Evolutionary conservation across 495 filamentous ascomycete species (phyloP).

Genomic region (Aspergillus hancockii): DNA sequence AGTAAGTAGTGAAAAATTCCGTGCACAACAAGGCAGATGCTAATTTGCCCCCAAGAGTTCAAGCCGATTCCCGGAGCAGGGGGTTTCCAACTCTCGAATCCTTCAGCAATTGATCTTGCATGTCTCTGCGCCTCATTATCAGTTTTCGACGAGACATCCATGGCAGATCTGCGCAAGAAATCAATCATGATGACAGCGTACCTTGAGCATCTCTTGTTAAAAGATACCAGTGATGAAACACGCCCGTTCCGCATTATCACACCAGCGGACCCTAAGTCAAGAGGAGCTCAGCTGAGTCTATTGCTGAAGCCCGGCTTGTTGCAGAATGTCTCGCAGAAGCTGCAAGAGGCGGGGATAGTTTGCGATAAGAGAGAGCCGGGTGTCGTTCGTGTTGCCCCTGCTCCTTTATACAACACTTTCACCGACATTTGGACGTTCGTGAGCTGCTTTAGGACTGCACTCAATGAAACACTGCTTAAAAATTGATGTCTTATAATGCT

Average conservation of each 20-base stretch:
- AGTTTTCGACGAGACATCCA: constrained; percentile 73
- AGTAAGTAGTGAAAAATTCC: constrained; percentile 29
- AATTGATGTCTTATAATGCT: not conserved
- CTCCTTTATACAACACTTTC: constrained; percentile 86
- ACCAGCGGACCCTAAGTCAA: constrained; percentile 63
- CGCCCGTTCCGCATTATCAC: constrained; percentile 68
- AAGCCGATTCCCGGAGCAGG: constrained; percentile 67
- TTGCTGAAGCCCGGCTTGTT: constrained; percentile 67
- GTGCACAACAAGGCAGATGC: constrained; percentile 3
- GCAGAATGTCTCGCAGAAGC: constrained; percentile 63
- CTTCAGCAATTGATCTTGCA: constrained; percentile 59
- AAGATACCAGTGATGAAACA: constrained; percentile 41
- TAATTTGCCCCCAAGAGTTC: constrained; percentile 54
- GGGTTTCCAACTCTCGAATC: constrained; percentile 63
- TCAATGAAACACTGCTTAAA: constrained; percentile 14
- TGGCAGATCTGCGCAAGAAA: constrained; percentile 69
- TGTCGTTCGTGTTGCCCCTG: constrained; percentile 91
- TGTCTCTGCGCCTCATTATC: constrained; percentile 73
- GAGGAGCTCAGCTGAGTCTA: constrained; percentile 89
- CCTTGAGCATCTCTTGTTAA: constrained; percentile 67
- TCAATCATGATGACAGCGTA: constrained; percentile 77
- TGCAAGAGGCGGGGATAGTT: constrained; percentile 72
- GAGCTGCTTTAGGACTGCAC: constrained; percentile 42
- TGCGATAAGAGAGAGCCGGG: constrained; percentile 91
- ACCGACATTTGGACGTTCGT: constrained; percentile 77